Base-by-base conservation (phyloP, 1,284 basidiomycete genomes). In the Sanguinoderma infundibulare region DNA sequence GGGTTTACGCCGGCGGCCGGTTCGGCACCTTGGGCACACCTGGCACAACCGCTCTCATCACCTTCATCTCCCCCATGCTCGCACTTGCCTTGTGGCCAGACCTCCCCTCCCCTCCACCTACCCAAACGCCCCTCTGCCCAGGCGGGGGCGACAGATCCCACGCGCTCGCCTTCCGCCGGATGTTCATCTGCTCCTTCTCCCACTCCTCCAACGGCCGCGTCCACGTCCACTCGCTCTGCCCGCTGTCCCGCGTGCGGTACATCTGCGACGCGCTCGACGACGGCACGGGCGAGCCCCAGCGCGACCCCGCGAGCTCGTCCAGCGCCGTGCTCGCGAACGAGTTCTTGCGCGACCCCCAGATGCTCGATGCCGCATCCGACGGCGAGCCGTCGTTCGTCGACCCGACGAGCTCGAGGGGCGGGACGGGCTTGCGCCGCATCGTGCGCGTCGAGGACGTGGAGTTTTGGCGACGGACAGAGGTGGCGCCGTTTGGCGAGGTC, bases 181-280 rank as follows among this genome's bases (percentile, higher is more conserved):
- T 5, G 20, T 51, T 24, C 49, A 51, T 35, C 49, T 51, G 53
- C 39, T 44, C 53, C 38, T 32, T 22, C 53, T 42, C 53, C 38
- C 38, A 44, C 15, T 54, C 53, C 53, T 44, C 53, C 7, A 44
- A 28, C 24, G 59, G 39, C 7, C 54, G 59, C 28, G 50, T 40
- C 32, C 55, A 35, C 53, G 59, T 47, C 59, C 59, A 60, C n/a
- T 53, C 50, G 42, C 39, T 34, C 53, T 36, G 57, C 42, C 59
- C 52, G 55, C 60, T 60, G 52, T 65, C 64, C 39, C 56, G 53
- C 6, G 35, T 52, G 30, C 61, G 53, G 56, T 65, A 65, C 60
- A 66, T 63, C 57, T 63, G 61, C 51, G 59, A 61, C 38, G 53
- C 39, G 30, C 36, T 20, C 39, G 39, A 44, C 30, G 53, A 54